Evolutionary conservation across 2,329 filamentous ascomycete genomes (phyloP).

Genomic region (Xylariales sp.): DNA sequence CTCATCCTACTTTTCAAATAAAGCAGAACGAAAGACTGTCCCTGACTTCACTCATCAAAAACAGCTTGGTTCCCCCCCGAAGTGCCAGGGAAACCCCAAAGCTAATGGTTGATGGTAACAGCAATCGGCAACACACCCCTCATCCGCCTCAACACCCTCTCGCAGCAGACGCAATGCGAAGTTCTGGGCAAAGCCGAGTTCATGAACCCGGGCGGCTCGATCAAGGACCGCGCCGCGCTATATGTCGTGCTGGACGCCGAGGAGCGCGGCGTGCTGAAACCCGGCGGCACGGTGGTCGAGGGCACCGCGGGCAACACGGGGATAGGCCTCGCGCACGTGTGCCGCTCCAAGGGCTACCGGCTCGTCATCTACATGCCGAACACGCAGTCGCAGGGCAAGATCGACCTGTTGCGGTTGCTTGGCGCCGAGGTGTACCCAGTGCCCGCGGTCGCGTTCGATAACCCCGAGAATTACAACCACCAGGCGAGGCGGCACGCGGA

Average conservation of each 20-base stretch:
- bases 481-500: conserved; percentile 91
- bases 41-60: too few species aligned
- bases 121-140: conserved; percentile 97
- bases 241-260: conserved; percentile 94
- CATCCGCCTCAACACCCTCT: conserved; percentile 83
- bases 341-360: conserved; percentile 84
- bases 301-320: conserved; percentile 97
- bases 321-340: conserved; percentile 95
- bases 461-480: conserved; percentile 97
- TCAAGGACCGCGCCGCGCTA: conserved; percentile 94
- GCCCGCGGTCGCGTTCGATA: conserved; percentile 90
- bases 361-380: conserved; percentile 99
- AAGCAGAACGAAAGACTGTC: too few species aligned
- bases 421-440: conserved; percentile 96
- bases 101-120: conserved; percentile 29
- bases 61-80: not conserved
- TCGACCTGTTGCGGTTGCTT: conserved; percentile 83
- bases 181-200: conserved; percentile 97
- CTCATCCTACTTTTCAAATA: not conserved
- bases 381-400: conserved; percentile 96
- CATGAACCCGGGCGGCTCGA: conserved; percentile 92
- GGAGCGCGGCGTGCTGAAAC: conserved; percentile 72
- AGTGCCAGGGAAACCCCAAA: conserved; percentile 1
- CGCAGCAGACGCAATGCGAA: conserved; percentile 86
- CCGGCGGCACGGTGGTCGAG: conserved; percentile 92